Percentiles rank a stretch among this genome's conserved stretches.
Conservation (phyloP, 2,329 filamentous ascomycete genomes). For the Clonostachys byssicola region DNA sequence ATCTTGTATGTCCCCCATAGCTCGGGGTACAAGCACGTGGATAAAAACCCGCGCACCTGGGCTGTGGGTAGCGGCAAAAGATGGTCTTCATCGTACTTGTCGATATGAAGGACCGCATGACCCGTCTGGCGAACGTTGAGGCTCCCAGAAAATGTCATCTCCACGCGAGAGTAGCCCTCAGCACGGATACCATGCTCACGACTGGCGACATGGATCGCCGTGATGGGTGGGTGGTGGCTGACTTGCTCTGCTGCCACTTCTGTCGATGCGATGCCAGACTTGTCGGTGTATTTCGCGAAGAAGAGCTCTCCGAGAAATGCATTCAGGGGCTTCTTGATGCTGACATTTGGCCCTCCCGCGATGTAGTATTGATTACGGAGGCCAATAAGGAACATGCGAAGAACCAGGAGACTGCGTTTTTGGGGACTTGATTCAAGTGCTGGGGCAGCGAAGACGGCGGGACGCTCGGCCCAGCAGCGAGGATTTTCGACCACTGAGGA, state of each 20-base stretch:
- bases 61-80: constrained; percentile 42
- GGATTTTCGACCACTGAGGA: constrained; percentile 47
- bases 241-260: constrained; percentile 36
- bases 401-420: constrained; percentile 37
- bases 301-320: constrained; percentile 48
- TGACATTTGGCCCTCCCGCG: constrained; percentile 21
- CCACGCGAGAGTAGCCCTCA: constrained; percentile 46
- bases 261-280: constrained; percentile 14
- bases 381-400: constrained; percentile 41
- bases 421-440: constrained; percentile 35
- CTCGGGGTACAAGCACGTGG: constrained; percentile 43
- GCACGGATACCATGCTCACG: constrained; percentile 35
- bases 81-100: constrained; percentile 41
- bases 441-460: constrained; percentile 39
- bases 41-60: constrained; percentile 40
- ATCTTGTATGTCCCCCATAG: constrained; percentile 39
- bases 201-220: constrained; percentile 43
- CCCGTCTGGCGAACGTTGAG: constrained; percentile 48
- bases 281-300: constrained; percentile 30
- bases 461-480: constrained; percentile 44
- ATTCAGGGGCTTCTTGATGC: constrained; percentile 47
- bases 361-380: constrained; percentile 43
- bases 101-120: constrained; percentile 42
- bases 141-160: constrained; percentile 44
- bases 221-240: constrained; percentile 48